Conservation (phyloP, 2,329 filamentous ascomycete species). For the Nothomitra cinnamomea region DNA sequence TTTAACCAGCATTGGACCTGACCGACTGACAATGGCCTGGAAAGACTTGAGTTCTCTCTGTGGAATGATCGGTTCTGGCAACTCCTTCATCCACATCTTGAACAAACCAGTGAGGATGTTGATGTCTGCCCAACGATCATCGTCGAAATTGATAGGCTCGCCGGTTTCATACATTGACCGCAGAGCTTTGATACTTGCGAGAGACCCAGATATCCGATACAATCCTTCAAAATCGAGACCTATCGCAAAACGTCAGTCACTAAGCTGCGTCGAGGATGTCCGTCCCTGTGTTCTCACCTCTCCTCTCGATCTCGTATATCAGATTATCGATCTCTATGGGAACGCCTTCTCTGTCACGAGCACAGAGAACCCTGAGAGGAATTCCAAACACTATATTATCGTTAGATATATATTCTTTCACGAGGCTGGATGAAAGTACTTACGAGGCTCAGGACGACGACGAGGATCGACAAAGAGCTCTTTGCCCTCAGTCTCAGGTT, state of each 20-base stretch:
- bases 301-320: slow-evolving; percentile 14
- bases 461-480: slow-evolving; percentile 14
- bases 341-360: slow-evolving; percentile 14
- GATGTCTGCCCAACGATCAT: slow-evolving; percentile 18
- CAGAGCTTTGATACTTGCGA: slow-evolving; percentile 15
- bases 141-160: slow-evolving; percentile 16
- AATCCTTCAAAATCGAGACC: slow-evolving; percentile 16
- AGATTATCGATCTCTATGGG: slow-evolving; percentile 16
- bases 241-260: slow-evolving; percentile 7
- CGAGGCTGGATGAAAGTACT: slow-evolving; percentile 5
- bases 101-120: slow-evolving; percentile 16
- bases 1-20: no score
- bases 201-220: slow-evolving; percentile 16
- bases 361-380: slow-evolving; percentile 15
- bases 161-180: slow-evolving; percentile 16
- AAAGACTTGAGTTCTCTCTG: neutral
- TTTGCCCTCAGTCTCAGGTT: slow-evolving; percentile 12
- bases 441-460: neutral
- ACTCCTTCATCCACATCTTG: slow-evolving; percentile 17
- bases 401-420: slow-evolving; percentile 1
- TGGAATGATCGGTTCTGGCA: slow-evolving; percentile 11
- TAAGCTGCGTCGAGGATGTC: neutral
- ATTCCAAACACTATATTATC: slow-evolving; percentile 13
- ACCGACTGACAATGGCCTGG: neutral
- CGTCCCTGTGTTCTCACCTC: slow-evolving; percentile 10